phyloP scores from a whole-genome alignment of 768 basidiomycete genomes.

The Rhodotorula paludigena region DNA sequence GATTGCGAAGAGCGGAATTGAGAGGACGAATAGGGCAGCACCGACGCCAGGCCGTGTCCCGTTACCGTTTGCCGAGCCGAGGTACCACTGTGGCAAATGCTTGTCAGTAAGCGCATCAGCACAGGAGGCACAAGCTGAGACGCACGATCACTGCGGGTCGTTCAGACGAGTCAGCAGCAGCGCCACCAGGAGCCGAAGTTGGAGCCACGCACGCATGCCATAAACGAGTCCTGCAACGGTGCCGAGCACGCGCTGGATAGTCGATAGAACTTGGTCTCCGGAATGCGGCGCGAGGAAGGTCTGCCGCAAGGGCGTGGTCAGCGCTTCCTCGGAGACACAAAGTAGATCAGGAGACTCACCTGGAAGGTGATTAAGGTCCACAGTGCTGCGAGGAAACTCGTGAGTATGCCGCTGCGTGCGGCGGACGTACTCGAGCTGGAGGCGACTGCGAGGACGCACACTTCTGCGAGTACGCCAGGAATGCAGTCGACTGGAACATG shows the following conservation, averaged over 20 bases:
- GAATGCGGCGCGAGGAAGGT: slow-evolving; percentile 52
- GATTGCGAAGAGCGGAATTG: slow-evolving; percentile 53
- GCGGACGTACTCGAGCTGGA: too few species aligned
- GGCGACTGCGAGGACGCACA: slow-evolving; percentile 8
- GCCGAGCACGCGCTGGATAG: slow-evolving; percentile 52
- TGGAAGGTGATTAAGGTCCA: slow-evolving; percentile 64
- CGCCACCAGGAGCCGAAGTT: too few species aligned
- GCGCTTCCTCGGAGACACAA: neutral
- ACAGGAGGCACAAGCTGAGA: too few species aligned
- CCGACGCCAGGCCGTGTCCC: slow-evolving; percentile 58
- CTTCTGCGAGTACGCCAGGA: slow-evolving; percentile 37
- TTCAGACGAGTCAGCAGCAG: neutral
- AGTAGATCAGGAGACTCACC: slow-evolving; percentile 49
- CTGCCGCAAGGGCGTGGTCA: neutral
- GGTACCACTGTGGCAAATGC: slow-evolving; percentile 54
- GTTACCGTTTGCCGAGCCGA: slow-evolving; percentile 51
- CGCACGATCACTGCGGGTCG: neutral
- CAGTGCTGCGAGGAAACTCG: slow-evolving; percentile 43
- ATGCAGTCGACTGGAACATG: slow-evolving; percentile 51
- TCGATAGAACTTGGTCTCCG: slow-evolving; percentile 55
- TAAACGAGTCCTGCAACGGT: slow-evolving; percentile 50
- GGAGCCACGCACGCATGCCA: slow-evolving; percentile 50
- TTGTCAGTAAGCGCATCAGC: too few species aligned
- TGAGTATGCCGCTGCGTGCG: too few species aligned
- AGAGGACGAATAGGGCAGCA: slow-evolving; percentile 47